These are phyloP conservation scores for Termitomyces sp. DNA, from an alignment of 768 basidiomycete species.

Conservation along the genomic window DNA sequence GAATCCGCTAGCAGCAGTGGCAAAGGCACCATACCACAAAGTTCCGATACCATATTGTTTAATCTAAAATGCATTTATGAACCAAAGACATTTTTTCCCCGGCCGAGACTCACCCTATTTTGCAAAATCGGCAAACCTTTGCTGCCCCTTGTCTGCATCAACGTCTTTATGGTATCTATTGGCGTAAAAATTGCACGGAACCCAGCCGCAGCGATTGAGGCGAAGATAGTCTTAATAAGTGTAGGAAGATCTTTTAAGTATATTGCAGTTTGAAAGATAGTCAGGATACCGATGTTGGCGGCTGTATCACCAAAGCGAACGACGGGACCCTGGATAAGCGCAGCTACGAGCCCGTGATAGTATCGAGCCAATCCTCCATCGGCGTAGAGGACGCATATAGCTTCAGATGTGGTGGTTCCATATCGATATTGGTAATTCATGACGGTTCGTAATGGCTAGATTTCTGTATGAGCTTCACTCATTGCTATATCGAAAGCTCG, in stretches of 20 bases:
- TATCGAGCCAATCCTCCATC: slow-evolving; percentile 82
- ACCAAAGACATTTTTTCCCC: not conserved
- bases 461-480: not conserved
- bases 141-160: slow-evolving; percentile 85
- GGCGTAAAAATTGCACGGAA: slow-evolving; percentile 93
- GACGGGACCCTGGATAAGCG: slow-evolving; percentile 80
- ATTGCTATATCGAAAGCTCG: not conserved
- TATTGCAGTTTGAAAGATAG: slow-evolving; percentile 71
- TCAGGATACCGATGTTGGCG: slow-evolving; percentile 88
- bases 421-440: slow-evolving; percentile 97
- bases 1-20: slow-evolving; percentile 89
- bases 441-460: slow-evolving; percentile 76
- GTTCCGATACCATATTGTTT: slow-evolving; percentile 69
- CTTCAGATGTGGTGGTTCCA: slow-evolving; percentile 65
- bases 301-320: slow-evolving; percentile 93
- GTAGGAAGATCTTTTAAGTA: slow-evolving; percentile 61
- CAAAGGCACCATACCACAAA: slow-evolving; percentile 87
- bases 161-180: slow-evolving; percentile 92
- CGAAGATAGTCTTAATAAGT: slow-evolving; percentile 72
- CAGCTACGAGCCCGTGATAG: slow-evolving; percentile 83
- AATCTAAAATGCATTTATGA: slow-evolving; percentile 34
- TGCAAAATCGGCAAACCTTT: slow-evolving; percentile 61
- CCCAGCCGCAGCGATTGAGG: slow-evolving; percentile 68
- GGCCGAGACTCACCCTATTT: slow-evolving; percentile 41
- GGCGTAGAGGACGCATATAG: slow-evolving; percentile 59